Evolutionary conservation across 441 rosid species (phyloP).

Genomic region (Dalechampia spathulata): DNA sequence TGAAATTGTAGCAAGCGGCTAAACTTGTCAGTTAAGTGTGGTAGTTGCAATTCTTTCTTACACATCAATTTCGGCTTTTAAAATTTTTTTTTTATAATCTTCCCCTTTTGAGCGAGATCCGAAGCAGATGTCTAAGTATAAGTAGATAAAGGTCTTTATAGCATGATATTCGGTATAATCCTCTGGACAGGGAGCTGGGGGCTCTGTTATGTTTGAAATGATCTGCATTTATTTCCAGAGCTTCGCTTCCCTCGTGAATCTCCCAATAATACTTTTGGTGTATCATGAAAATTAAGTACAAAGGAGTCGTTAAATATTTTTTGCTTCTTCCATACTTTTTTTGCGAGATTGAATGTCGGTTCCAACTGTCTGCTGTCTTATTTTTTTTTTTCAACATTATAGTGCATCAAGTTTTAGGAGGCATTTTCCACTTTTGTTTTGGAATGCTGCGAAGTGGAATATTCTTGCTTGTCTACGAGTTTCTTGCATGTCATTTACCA

Average conservation of each 20-base stretch:
- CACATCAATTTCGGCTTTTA: background rate
- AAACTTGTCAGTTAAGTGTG: constrained; percentile 10
- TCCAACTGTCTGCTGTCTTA: constrained; percentile 16
- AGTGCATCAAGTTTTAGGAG: constrained; percentile 10
- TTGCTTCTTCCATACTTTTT: background rate
- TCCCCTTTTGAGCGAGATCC: constrained; percentile 7
- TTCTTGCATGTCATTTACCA: too few species aligned
- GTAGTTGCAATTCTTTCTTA: background rate
- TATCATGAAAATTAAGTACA: constrained; percentile 20
- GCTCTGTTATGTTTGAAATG: background rate
- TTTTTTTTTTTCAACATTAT: background rate
- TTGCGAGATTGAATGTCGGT: constrained; percentile 9
- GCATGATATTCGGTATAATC: constrained; percentile 12
- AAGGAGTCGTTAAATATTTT: background rate
- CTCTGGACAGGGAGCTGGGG: background rate
- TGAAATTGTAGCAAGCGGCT: constrained; percentile 85
- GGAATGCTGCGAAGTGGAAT: background rate
- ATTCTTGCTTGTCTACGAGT: too few species aligned
- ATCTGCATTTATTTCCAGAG: constrained; percentile 6
- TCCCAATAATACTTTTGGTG: constrained; percentile 9
- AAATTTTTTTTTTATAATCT: too few species aligned
- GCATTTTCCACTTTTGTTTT: background rate
- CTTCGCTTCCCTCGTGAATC: too few species aligned
- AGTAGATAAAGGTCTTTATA: constrained; percentile 3
- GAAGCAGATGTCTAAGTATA: constrained; percentile 19